phyloP scores from a whole-genome alignment of 2,329 filamentous ascomycete species.

The Colletotrichum orchidophilum region DNA sequence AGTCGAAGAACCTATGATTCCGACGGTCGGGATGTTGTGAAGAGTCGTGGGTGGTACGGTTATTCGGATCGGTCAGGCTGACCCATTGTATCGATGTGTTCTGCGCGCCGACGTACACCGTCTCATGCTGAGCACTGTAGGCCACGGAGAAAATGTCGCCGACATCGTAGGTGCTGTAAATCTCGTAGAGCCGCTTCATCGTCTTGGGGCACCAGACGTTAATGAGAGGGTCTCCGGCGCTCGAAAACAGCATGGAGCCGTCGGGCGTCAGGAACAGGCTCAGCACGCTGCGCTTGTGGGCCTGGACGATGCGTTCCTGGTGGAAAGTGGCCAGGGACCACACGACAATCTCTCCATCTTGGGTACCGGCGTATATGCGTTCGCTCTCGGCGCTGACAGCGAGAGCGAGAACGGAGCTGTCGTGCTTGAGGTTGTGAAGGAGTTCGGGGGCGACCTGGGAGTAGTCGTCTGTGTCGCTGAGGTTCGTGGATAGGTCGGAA shows the following conservation, averaged over 20 bases:
- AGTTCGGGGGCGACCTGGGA: constrained; percentile 63
- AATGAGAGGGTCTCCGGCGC: constrained; percentile 90
- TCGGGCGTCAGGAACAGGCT: constrained; percentile 84
- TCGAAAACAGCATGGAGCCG: constrained; percentile 83
- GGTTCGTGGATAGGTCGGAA: constrained; percentile 33
- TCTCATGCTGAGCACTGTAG: constrained; percentile 82
- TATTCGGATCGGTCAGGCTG: constrained; percentile 71
- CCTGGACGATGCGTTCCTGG: constrained; percentile 80
- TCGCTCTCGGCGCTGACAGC: constrained; percentile 80
- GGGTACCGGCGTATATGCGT: constrained; percentile 90
- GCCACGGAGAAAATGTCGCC: constrained; percentile 97
- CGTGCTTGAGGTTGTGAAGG: constrained; percentile 78
- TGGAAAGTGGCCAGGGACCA: constrained; percentile 93
- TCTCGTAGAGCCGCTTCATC: constrained; percentile 82
- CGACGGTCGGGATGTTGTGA: constrained; percentile 78
- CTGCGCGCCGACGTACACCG: constrained; percentile 90
- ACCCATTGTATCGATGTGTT: constrained; percentile 98
- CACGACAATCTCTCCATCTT: constrained; percentile 90
- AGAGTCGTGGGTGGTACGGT: constrained; percentile 68
- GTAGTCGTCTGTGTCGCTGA: constrained; percentile 37
- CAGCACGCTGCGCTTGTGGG: constrained; percentile 91
- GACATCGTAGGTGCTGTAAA: constrained; percentile 93
- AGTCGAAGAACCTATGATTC: constrained; percentile 93
- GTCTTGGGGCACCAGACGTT: constrained; percentile 90
- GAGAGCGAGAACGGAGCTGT: constrained; percentile 83